A percentile compares a stretch with the other conserved stretches of the same genome.
Conservation (phyloP, 768 basidiomycete species). For the Pisolithus tinctorius region DNA sequence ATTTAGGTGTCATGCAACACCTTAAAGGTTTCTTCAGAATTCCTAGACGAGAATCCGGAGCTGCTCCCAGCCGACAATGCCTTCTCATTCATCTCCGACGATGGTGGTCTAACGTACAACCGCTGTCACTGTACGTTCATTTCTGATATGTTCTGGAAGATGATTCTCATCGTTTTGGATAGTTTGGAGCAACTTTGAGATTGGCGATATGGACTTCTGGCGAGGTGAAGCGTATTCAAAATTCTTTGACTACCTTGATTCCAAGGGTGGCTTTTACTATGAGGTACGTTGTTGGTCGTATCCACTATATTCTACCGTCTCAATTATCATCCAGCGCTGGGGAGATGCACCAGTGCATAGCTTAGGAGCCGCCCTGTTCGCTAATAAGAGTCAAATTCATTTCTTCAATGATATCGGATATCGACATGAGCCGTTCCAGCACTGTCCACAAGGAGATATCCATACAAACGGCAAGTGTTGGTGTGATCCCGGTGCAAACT, state of each 20-base stretch:
- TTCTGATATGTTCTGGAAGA: background rate
- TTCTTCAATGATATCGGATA: slow-evolving; percentile 87
- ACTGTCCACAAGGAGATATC: slow-evolving; percentile 54
- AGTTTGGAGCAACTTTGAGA: slow-evolving; percentile 77
- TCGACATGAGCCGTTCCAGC: slow-evolving; percentile 72
- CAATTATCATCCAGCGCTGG: slow-evolving; percentile 45
- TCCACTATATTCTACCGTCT: background rate
- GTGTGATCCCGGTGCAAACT: slow-evolving; percentile 64
- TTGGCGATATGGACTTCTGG: slow-evolving; percentile 88
- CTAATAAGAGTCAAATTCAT: slow-evolving; percentile 67
- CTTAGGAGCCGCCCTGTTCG: slow-evolving; percentile 74
- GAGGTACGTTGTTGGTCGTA: slow-evolving; percentile 45
- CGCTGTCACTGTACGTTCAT: slow-evolving; percentile 63
- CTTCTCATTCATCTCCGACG: slow-evolving; percentile 68
- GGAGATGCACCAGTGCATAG: slow-evolving; percentile 87
- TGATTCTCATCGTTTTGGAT: slow-evolving; percentile 24
- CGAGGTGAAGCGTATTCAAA: slow-evolving; percentile 73
- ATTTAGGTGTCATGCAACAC: background rate
- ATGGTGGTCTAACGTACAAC: slow-evolving; percentile 63
- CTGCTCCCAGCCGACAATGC: slow-evolving; percentile 59
- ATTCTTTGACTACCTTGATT: slow-evolving; percentile 79
- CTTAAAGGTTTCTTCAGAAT: slow-evolving; percentile 40
- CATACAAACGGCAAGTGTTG: slow-evolving; percentile 61
- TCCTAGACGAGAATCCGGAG: slow-evolving; percentile 56
- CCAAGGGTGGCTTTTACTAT: slow-evolving; percentile 85